phyloP scores from a whole-genome alignment of 768 basidiomycete genomes.

The Psilocybe tampanensis region DNA sequence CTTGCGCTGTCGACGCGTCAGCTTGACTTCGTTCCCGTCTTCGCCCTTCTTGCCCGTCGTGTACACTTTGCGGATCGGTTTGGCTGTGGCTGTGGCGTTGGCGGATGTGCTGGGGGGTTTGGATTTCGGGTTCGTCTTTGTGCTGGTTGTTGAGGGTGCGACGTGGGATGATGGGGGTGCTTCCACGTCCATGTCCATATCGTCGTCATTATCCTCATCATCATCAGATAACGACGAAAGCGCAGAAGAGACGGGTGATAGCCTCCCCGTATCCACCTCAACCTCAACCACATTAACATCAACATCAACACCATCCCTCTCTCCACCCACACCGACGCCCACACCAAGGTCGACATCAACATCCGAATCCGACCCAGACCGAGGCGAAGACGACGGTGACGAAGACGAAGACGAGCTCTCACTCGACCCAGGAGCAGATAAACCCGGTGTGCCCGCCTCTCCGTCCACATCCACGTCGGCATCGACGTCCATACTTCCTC shows the following conservation, averaged over 20 bases:
- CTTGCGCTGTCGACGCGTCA: conserved; percentile 73
- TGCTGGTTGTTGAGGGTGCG: neutral
- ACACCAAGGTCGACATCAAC: neutral
- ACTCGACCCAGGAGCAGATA: conserved; percentile 18
- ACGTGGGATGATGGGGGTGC: neutral
- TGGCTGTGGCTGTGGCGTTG: neutral
- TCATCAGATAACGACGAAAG: neutral
- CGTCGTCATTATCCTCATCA: neutral
- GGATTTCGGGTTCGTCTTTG: neutral
- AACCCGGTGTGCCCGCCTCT: conserved; percentile 24
- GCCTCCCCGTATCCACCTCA: neutral
- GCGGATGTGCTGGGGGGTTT: neutral
- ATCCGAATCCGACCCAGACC: conserved; percentile 7
- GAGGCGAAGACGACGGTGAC: too few species aligned
- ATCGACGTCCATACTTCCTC: neutral
- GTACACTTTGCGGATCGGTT: neutral
- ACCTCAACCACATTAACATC: neutral
- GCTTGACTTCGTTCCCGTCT: conserved; percentile 29
- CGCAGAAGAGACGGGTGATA: neutral
- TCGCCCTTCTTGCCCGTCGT: neutral
- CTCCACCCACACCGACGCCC: neutral
- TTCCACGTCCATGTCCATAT: neutral
- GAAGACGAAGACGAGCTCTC: too few species aligned
- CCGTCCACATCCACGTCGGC: conserved; percentile 21
- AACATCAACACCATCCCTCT: neutral